Conservation (phyloP, 257 asterid species). For the Ophiorrhiza pumila region DNA sequence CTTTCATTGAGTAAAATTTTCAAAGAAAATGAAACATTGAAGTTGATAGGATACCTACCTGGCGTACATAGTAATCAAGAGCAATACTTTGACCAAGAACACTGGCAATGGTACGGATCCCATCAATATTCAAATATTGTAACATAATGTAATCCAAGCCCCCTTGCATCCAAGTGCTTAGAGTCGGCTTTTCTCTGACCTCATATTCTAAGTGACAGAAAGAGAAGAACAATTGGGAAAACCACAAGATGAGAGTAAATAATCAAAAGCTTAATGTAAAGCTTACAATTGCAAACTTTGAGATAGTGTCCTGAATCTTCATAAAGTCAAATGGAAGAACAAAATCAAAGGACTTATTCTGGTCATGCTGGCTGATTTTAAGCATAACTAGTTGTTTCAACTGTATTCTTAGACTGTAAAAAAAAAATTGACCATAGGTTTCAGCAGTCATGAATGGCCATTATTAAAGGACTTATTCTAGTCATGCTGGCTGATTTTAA, state of each 20-base stretch:
- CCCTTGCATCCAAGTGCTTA: constrained; percentile 94
- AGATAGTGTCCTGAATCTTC: background rate
- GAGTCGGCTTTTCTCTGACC: constrained; percentile 72
- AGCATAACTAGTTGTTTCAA: background rate
- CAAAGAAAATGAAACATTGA: background rate
- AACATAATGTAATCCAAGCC: constrained; percentile 89
- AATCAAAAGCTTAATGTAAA: background rate
- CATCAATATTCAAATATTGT: constrained; percentile 75
- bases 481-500: background rate
- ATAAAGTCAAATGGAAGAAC: background rate
- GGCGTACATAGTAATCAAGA: constrained; percentile 97
- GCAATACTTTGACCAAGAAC: constrained; percentile 99
- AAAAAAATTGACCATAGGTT: background rate
- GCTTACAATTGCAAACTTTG: background rate
- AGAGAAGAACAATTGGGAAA: constrained; percentile 25
- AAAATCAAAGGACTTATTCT: background rate
- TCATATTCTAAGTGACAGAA: constrained; percentile 62
- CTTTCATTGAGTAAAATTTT: constrained; percentile 10
- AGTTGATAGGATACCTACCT: constrained; percentile 45
- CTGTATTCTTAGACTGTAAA: background rate
- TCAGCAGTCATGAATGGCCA: background rate
- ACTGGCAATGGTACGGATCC: constrained; percentile 93
- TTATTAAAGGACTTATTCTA: background rate
- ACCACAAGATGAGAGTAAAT: background rate
- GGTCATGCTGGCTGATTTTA: background rate